These are phyloP conservation scores for Clonostachys chloroleuca DNA, from an alignment of 2,329 filamentous ascomycete species.

Conservation along the genomic window DNA sequence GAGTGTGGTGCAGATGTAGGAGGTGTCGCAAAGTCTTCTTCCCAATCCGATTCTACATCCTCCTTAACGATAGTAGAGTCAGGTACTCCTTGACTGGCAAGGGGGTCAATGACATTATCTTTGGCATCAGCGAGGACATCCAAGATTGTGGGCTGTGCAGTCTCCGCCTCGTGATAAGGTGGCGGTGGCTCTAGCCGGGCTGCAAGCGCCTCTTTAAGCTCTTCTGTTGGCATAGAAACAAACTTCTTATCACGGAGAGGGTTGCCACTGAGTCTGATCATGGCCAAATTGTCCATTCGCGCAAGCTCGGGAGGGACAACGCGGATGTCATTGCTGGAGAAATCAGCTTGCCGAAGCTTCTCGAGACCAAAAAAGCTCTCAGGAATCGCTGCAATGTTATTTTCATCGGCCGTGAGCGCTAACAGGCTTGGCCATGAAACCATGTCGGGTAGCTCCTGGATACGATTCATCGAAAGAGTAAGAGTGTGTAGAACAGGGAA, in stretches of 20 bases:
- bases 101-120: conserved; percentile 1
- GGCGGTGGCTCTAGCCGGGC: conserved; percentile 59
- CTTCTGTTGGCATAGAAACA: conserved; percentile 71
- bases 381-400: conserved; percentile 73
- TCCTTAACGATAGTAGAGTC: conserved; percentile 12
- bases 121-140: conserved; percentile 13
- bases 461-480: conserved; percentile 74
- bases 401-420: conserved; percentile 76
- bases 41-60: conserved; percentile 41
- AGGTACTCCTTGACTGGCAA: background rate
- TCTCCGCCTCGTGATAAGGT: conserved; percentile 25
- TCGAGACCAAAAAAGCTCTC: conserved; percentile 65
- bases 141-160: conserved; percentile 8
- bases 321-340: conserved; percentile 80
- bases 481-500: conserved; percentile 72
- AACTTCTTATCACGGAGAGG: conserved; percentile 87
- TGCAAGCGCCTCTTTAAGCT: conserved; percentile 71
- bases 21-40: conserved; percentile 53
- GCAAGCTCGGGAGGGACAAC: conserved; percentile 72
- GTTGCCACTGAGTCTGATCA: conserved; percentile 80
- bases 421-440: conserved; percentile 69
- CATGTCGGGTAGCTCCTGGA: conserved; percentile 70
- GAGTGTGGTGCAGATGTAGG: conserved; percentile 49
- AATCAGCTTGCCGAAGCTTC: conserved; percentile 71
- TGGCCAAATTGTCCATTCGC: conserved; percentile 71